These are phyloP conservation scores for Coemansia sp. DNA, from an alignment of 192 early-diverging fungal genomes.

Conservation along the genomic window DNA sequence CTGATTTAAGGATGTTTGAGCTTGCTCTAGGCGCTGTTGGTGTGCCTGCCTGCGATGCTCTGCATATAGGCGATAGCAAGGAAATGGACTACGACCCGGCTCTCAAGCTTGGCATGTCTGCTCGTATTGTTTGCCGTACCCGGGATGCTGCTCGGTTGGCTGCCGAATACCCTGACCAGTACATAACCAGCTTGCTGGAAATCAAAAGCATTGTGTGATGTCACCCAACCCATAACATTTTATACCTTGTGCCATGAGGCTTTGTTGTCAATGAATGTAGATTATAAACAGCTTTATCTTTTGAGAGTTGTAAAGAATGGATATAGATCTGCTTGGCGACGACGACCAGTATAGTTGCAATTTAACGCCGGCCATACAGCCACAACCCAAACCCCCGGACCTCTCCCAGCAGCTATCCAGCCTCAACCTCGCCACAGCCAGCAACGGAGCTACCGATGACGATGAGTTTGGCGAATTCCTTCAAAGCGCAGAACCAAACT, in stretches of 20 bases:
- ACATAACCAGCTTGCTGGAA: constrained; percentile 15
- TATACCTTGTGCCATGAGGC: background rate
- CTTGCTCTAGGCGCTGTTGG: constrained; percentile 44
- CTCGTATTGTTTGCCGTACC: constrained; percentile 28
- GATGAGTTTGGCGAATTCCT: constrained; percentile 38
- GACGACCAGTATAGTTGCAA: constrained; percentile 2
- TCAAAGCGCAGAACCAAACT: constrained; percentile 1
- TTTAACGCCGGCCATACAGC: constrained; percentile 21
- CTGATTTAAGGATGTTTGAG: constrained; percentile 54
- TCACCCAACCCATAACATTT: background rate
- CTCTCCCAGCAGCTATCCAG: background rate
- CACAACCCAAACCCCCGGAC: constrained; percentile 3
- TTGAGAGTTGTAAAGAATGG: constrained; percentile 3
- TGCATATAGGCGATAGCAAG: constrained; percentile 66
- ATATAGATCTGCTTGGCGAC: constrained; percentile 24
- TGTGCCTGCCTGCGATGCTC: constrained; percentile 41
- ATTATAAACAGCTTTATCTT: constrained; percentile 4
- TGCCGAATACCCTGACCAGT: constrained; percentile 8
- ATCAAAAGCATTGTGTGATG: constrained; percentile 14
- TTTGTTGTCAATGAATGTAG: background rate
- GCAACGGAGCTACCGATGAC: background rate
- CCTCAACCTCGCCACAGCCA: background rate
- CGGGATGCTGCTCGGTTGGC: background rate
- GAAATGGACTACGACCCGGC: constrained; percentile 40
- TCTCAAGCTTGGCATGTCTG: constrained; percentile 33